Percentiles rank a stretch among this genome's conserved stretches.
These are phyloP conservation scores for Senna siamea DNA, from an alignment of 306 rosid genomes.

Conservation along the genomic window DNA sequence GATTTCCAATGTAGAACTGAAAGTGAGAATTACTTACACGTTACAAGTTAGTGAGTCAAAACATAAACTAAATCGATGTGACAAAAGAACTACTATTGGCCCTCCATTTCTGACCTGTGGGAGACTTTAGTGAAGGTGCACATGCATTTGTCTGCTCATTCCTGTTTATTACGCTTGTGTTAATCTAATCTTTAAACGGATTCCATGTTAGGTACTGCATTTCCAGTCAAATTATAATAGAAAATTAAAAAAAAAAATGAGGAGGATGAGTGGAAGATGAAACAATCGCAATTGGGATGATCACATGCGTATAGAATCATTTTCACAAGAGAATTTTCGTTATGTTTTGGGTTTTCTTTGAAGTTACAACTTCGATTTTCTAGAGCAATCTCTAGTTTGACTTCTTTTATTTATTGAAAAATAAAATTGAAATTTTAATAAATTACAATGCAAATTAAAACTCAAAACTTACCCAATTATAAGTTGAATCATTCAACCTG, in stretches of 20 bases:
- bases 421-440: neutral
- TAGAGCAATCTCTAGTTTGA: neutral
- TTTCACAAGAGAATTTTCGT: neutral
- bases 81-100: neutral
- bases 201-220: neutral
- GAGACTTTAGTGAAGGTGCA: conserved; percentile 9
- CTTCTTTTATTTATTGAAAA: neutral
- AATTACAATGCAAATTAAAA: no score
- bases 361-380: conserved; percentile 4
- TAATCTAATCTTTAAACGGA: no score
- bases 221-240: neutral
- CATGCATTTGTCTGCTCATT: neutral
- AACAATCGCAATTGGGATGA: neutral
- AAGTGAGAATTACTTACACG: neutral
- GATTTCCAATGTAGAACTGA: no score
- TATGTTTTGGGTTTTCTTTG: neutral
- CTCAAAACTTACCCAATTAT: no score
- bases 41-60: no score
- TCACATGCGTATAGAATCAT: neutral
- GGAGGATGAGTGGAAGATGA: neutral
- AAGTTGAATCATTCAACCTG: neutral
- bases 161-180: neutral
- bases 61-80: neutral
- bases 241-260: neutral
- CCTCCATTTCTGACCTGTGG: neutral